Conservation (phyloP, 768 basidiomycete genomes). For the Tubosaeta sp. region DNA sequence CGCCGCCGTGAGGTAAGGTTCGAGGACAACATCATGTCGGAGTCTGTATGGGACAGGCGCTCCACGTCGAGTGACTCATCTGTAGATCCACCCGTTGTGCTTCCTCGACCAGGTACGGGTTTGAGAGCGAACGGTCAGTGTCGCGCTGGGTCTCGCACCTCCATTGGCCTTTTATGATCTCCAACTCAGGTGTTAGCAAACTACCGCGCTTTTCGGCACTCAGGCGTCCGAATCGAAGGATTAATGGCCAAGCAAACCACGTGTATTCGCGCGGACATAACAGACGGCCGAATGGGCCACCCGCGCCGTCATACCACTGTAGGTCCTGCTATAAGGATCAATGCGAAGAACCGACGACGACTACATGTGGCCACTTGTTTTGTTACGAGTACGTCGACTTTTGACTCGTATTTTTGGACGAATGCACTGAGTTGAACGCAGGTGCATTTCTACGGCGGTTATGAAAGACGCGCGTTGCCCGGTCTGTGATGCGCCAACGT, state of each 20-base stretch:
- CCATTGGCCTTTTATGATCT: not conserved
- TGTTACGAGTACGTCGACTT: constrained; percentile 40
- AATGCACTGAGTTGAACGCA: constrained; percentile 19
- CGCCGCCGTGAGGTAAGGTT: constrained; percentile 33
- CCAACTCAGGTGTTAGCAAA: constrained; percentile 24
- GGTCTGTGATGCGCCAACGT: constrained; percentile 46
- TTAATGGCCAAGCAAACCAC: constrained; percentile 11
- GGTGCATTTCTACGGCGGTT: constrained; percentile 51
- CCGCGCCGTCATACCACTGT: constrained; percentile 37
- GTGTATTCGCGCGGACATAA: not conserved
- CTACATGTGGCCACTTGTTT: constrained; percentile 63
- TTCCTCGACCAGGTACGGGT: constrained; percentile 9
- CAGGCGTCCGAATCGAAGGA: constrained; percentile 17
- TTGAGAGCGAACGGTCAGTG: constrained; percentile 21
- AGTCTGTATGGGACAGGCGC: constrained; percentile 27
- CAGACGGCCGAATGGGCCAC: constrained; percentile 7
- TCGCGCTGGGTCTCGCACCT: not conserved
- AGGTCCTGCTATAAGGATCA: constrained; percentile 46
- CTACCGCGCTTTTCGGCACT: constrained; percentile 30
- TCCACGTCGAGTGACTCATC: constrained; percentile 30
- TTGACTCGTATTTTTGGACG: not conserved
- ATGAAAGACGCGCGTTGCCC: constrained; percentile 48
- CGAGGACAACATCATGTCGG: constrained; percentile 30
- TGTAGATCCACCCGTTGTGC: constrained; percentile 21
- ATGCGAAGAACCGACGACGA: constrained; percentile 53